A percentile compares a stretch with the other conserved stretches of the same genome.
Evolutionary conservation across 2,329 filamentous ascomycete genomes (phyloP).

Genomic region (Neofusicoccum sp.): DNA sequence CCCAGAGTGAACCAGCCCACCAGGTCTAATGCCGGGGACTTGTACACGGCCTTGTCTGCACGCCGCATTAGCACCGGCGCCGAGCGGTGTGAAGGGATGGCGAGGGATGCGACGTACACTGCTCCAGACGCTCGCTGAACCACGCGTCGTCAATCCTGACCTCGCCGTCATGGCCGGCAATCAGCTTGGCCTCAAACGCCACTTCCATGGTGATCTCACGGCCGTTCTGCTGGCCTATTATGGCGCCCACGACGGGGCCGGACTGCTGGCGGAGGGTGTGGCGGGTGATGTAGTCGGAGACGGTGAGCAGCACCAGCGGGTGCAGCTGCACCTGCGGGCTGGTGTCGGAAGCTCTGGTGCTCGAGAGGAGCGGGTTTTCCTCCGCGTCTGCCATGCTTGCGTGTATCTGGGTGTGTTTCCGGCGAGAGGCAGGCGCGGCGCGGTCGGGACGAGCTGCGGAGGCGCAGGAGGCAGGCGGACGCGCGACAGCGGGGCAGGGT

Average conservation of each 20-base stretch:
- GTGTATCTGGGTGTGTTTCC: neutral
- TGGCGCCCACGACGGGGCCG: slow-evolving; percentile 79
- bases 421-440: neutral
- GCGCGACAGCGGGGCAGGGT: slow-evolving; percentile 1
- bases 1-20: slow-evolving; percentile 92
- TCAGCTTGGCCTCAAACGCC: slow-evolving; percentile 79
- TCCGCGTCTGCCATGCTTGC: slow-evolving; percentile 39
- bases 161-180: slow-evolving; percentile 53
- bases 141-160: slow-evolving; percentile 67
- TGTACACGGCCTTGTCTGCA: slow-evolving; percentile 87
- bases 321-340: slow-evolving; percentile 82
- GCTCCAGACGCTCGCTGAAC: slow-evolving; percentile 78
- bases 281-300: slow-evolving; percentile 94
- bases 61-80: slow-evolving; percentile 21
- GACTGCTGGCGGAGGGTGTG: slow-evolving; percentile 76
- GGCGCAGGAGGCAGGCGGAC: neutral
- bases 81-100: neutral
- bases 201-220: slow-evolving; percentile 90
- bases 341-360: slow-evolving; percentile 62
- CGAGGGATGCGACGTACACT: slow-evolving; percentile 64
- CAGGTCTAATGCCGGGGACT: slow-evolving; percentile 73
- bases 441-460: neutral
- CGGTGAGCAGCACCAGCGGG: slow-evolving; percentile 90
- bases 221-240: slow-evolving; percentile 91
- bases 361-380: slow-evolving; percentile 48